Evolutionary conservation across 352 stramenopile genomes (phyloP), one percentile per base, ranked within the genome.

Genomic region (Phytopythium kandeliae): DNA sequence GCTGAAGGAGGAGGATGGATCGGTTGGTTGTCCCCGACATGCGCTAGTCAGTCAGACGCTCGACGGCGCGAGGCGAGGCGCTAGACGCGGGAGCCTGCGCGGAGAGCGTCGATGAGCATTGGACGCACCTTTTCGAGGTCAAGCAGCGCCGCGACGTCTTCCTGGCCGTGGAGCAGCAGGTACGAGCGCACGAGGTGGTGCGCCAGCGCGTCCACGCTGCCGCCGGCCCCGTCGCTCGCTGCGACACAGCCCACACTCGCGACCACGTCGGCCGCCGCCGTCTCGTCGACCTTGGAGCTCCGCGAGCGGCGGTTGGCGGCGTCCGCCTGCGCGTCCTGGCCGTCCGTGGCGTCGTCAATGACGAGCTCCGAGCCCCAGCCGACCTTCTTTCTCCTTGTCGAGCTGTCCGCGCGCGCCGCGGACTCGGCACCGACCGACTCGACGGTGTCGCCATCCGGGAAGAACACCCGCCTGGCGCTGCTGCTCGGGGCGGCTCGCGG

Each of bases 121-220:
- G 3, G 22, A 22, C 31, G 22, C 38, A 72, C 58, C 50, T 50
- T 57, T 56, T 86, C 72, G 54, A 65, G 51, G 8, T 81, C 71
- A 31, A 86, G 62, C 48, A 78, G 49, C 30, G 60, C 47, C 22
- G 69, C 55, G 48, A 86, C 57, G 15, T 69, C 55, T 2, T 66
- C 57, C 1, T 68, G 65, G 43, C 67, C 65, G 31, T 76, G 69
- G 11, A 66, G 63, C 22, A 67, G 57, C 11, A 91, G 60, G 33
- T 84, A 86, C 24, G 86, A 70, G 2, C 71, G 73, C n/a, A 89
- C 67, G n/a, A 87, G 62, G 33, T 80, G 63, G 28, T 82, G 61
- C 16, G 78, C 59, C 28, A 70, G 71, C 16, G 60, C 51, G 13
- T 76, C 63, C 9, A 55, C 51, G 44, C 55, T 26, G 31, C 8